Evolutionary conservation across 2,329 filamentous ascomycete genomes (phyloP).

Genomic region (Emmonsiellopsis sp.): DNA sequence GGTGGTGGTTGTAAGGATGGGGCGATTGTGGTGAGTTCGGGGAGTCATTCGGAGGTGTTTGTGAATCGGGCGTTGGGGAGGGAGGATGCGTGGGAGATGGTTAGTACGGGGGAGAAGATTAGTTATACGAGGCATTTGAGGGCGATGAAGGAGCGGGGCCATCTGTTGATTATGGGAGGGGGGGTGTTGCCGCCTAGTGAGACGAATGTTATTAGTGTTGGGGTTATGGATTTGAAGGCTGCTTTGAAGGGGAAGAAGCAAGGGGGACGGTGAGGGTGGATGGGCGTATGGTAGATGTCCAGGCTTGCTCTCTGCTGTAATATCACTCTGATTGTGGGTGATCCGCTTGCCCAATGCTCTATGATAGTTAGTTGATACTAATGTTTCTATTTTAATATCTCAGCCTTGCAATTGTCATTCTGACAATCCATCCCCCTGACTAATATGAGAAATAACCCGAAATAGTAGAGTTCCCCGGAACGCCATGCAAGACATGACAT

Average conservation of each 20-base stretch:
- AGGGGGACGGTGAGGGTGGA: too few species aligned
- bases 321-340: too few species aligned
- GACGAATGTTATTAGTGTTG: slow-evolving; percentile 5
- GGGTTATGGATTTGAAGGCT: slow-evolving; percentile 4
- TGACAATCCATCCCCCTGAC: too few species aligned
- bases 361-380: too few species aligned
- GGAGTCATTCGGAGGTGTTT: slow-evolving; percentile 35
- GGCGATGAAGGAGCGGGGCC: slow-evolving; percentile 31
- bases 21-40: slow-evolving; percentile 41
- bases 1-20: slow-evolving; percentile 29
- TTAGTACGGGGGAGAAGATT: slow-evolving; percentile 31
- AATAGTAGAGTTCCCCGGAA: not conserved
- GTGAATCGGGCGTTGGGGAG: slow-evolving; percentile 39
- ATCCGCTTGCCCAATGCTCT: too few species aligned
- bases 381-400: too few species aligned
- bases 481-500: not conserved
- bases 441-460: too few species aligned
- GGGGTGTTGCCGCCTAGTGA: slow-evolving; percentile 17
- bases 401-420: too few species aligned
- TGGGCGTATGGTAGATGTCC: too few species aligned
- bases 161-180: slow-evolving; percentile 35
- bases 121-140: slow-evolving; percentile 41
- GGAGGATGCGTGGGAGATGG: slow-evolving; percentile 37
- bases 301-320: too few species aligned
- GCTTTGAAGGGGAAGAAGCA: too few species aligned